A percentile compares a stretch with the other conserved stretches of the same genome.
These are phyloP conservation scores for Salicornia ramosissima DNA, from an alignment of 148 eudicot species.

Conservation along the genomic window DNA sequence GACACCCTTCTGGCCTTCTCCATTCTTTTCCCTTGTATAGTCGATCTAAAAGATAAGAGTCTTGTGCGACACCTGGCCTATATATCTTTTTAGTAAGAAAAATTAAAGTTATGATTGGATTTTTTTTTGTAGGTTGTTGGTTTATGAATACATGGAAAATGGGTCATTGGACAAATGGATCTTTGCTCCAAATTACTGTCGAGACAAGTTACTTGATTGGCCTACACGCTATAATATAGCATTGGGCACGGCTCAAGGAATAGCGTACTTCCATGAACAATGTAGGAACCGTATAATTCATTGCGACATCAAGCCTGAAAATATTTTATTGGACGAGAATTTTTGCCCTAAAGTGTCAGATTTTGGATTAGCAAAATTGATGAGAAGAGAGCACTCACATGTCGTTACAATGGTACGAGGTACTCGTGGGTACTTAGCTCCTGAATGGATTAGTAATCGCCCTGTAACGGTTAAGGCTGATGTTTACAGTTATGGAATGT, in stretches of 20 bases:
- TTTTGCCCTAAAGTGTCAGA: conserved; percentile 89
- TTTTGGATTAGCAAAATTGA: conserved; percentile 83
- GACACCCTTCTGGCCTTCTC: no score
- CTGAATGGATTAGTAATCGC: conserved; percentile 91
- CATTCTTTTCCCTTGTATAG: no score
- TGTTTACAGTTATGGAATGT: conserved; percentile 93
- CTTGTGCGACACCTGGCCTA: no score
- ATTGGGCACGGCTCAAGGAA: conserved; percentile 81
- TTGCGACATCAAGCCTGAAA: conserved; percentile 93
- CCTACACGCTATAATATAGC: conserved; percentile 77
- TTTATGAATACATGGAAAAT: conserved; percentile 91
- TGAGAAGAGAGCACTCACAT: conserved; percentile 76
- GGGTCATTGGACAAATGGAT: conserved; percentile 97
- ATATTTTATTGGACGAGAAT: conserved; percentile 76
- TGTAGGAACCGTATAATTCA: conserved; percentile 85
- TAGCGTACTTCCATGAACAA: conserved; percentile 94
- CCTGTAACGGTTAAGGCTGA: conserved; percentile 91
- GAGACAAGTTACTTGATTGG: conserved; percentile 62
- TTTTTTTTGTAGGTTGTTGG: conserved; percentile 53
- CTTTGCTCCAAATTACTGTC: conserved; percentile 42
- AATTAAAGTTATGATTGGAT: no score
- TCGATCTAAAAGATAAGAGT: no score
- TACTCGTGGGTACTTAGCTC: conserved; percentile 94
- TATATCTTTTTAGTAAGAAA: no score
- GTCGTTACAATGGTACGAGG: conserved; percentile 94